Base-by-base conservation (phyloP, 306 rosid species). In the Prinsepia uniflora region DNA sequence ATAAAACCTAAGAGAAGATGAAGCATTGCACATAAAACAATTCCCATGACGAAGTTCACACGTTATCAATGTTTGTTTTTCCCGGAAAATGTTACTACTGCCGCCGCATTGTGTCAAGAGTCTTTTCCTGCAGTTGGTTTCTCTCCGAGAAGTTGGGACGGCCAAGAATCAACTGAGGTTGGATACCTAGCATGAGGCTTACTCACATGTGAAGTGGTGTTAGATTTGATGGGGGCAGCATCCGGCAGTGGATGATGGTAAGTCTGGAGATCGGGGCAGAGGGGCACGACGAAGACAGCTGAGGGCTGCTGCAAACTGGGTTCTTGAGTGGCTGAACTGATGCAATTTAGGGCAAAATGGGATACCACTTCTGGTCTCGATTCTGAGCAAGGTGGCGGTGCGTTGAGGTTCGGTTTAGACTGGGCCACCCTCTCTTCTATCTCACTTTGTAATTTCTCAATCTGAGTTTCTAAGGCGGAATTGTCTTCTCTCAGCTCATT, bases 111-210 rank as follows among this genome's bases (percentile, higher is more conserved):
- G 22, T 11, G 18, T 62, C 11, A 42, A 36, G 44, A 47, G 12
- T 67, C 73, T 67, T 72, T 70, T 70, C 74, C 82, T 57, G 62
- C 72, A 75, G 83, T 72, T 72, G 77, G 86, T 55, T 83, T 82
- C 84, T 78, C 78, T 50, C 83, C 85, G 15, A 91, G 95, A 83
- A 95, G 86, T 75, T 85, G 81, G 6, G 85, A 81, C 10, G 96
- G 96, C 99, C 99, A 91, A 6, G 88, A 82, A 72, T 95, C 96
- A 9, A 83, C 86, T 14, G 89, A 83, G 34, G 96, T 87, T n/a
- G 96, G 97, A 81, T 95, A 95, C 84, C 97, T 84, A 15, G 97
- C 85, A 80, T 91, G 97, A 10, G 99, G 99, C 82, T 89, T 95
- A 56, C 90, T 89, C 65, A 95, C 70, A 24, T 82, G 68, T 15